Evolutionary conservation across 139 green algal species (phyloP), one percentile per base, ranked within the genome.

Genomic region (Desmodesmus armatus): DNA sequence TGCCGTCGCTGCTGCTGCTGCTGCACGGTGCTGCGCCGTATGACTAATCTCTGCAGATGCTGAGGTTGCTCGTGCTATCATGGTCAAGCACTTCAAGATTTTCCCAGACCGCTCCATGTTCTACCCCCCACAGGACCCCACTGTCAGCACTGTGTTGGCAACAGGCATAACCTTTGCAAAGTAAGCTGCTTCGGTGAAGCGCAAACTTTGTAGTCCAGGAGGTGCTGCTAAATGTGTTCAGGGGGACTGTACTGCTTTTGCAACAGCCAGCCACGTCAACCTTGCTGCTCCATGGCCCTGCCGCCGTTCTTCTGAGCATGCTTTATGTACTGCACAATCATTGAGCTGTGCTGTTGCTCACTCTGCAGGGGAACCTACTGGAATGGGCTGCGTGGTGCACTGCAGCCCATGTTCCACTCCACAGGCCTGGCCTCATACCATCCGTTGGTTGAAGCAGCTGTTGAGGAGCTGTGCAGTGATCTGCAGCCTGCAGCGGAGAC

Each of bases 81-180:
- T n/a, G 13, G 82, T 87, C n/a, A 82, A 82, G 71, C 71, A 82
- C 82, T 87, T 87, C 82, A 87, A 87, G 58, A 39, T 40, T n/a
- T 87, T 87, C 72, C 82, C 71, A 7, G 40, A 82, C 82, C 74
- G 82, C 35, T 76, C 71, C 29, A 82, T 87, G 71, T 82, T 87
- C 82, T 82, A 82, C 58, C 82, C 82, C 25, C 82, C 82, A 5
- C 82, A 87, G 72, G 27, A 60, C 55, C 5, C 3, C 7, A 79
- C 66, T 0, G 35, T 76, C 47, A 51, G 67, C 25, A 1, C 39
- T 9, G 71, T 87, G 41, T 41, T 87, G 9, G 23, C 17, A 1
- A 9, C 58, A 15, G 82, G 82, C 55, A 74, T 87, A 27, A 82
- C 58, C 23, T 87, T 87, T 37, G 39, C 71, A 49, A 82, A 87